phyloP scores from a whole-genome alignment of 2,329 filamentous ascomycete genomes.

The Nemania abortiva region DNA sequence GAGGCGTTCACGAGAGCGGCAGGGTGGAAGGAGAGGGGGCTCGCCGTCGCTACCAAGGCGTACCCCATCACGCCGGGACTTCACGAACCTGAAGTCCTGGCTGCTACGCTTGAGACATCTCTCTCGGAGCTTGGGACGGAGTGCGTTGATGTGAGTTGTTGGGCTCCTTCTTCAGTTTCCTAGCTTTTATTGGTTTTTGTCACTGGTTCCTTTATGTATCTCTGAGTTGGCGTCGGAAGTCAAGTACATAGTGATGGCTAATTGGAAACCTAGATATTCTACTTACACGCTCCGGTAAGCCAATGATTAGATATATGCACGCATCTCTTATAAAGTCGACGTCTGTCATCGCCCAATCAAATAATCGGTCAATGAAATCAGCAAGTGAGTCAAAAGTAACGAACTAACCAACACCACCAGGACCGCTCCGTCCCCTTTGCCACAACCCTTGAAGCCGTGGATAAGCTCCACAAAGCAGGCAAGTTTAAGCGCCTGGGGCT shows the following conservation, averaged over 20 bases:
- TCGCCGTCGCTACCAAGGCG: constrained; percentile 81
- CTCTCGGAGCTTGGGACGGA: constrained; percentile 78
- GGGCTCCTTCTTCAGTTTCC: too few species aligned
- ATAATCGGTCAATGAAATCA: neutral
- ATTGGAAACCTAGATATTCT: constrained; percentile 66
- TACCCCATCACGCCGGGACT: constrained; percentile 71
- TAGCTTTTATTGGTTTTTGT: neutral
- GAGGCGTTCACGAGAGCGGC: constrained; percentile 83
- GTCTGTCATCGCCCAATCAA: neutral
- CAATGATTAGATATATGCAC: neutral
- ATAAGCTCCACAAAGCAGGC: constrained; percentile 83
- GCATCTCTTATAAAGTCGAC: neutral
- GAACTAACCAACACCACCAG: constrained; percentile 19
- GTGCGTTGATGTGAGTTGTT: constrained; percentile 70
- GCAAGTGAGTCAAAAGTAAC: neutral
- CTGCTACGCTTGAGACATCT: constrained; percentile 72
- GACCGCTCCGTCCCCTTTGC: constrained; percentile 77
- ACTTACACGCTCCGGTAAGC: constrained; percentile 70
- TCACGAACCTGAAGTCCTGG: constrained; percentile 73
- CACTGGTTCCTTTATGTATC: neutral
- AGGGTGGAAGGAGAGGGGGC: constrained; percentile 80
- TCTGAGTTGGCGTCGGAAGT: too few species aligned
- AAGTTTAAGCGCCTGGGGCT: constrained; percentile 84
- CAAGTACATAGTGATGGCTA: too few species aligned
- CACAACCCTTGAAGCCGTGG: constrained; percentile 78